Evolutionary conservation across 441 rosid genomes (phyloP).

Genomic region (Arabidopsis lyrata): DNA sequence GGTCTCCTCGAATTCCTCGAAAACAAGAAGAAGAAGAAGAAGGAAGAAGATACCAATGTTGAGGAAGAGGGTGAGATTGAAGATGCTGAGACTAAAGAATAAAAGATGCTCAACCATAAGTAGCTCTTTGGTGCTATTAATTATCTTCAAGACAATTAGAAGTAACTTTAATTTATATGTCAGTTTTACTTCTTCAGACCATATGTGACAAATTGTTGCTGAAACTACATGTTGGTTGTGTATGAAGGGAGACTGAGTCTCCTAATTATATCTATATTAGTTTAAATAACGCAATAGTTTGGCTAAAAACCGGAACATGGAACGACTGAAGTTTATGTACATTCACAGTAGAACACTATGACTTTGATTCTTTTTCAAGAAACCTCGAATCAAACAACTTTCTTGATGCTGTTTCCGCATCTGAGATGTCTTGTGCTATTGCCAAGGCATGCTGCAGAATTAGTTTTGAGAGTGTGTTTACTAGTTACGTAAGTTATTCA

Average conservation of each 20-base stretch:
- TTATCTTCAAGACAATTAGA: conserved; percentile 6
- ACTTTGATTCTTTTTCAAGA: conserved; percentile 13
- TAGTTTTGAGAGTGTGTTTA: too few relatives aligned
- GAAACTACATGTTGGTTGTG: neutral
- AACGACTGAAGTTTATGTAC: neutral
- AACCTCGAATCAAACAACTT: conserved; percentile 52
- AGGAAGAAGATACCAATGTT: conserved; percentile 17
- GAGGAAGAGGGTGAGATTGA: conserved; percentile 42
- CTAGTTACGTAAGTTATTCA: too few relatives aligned
- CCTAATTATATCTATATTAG: neutral
- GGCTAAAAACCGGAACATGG: neutral
- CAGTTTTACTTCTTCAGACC: conserved; percentile 7
- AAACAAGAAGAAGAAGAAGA: conserved; percentile 33
- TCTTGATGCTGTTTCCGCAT: too few relatives aligned
- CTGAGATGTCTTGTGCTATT: too few relatives aligned
- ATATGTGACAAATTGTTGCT: conserved; percentile 1
- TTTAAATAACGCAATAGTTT: conserved; percentile 9
- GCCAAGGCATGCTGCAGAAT: too few relatives aligned
- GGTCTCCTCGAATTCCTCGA: conserved; percentile 28
- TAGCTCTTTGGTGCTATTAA: conserved; percentile 19
- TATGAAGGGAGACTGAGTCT: neutral
- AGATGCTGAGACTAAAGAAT: conserved; percentile 30
- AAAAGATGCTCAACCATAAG: conserved; percentile 6
- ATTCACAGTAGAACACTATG: neutral
- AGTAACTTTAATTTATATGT: conserved; percentile 17